Evolutionary conservation across 768 basidiomycete species (phyloP).

Genomic region (Sistotremastrum suecicum): DNA sequence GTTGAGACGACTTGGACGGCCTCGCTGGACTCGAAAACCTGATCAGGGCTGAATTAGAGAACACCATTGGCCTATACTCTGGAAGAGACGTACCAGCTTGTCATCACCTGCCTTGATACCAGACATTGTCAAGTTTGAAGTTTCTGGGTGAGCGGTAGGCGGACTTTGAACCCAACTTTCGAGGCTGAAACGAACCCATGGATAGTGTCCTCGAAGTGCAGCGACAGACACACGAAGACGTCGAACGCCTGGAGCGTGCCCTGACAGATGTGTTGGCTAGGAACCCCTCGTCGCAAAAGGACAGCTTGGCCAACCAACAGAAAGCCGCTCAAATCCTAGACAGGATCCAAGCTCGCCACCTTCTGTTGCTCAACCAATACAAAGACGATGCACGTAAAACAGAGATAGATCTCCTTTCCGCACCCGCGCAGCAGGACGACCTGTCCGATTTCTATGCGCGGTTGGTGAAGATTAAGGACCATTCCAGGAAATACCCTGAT

Average conservation of each 20-base stretch:
- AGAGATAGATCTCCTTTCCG: conserved; percentile 46
- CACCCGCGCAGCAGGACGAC: conserved; percentile 47
- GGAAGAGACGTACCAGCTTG: conserved; percentile 29
- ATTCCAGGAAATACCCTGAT: conserved; percentile 93
- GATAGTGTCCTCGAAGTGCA: conserved; percentile 92
- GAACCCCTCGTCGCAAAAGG: conserved; percentile 46
- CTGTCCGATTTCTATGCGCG: conserved; percentile 92
- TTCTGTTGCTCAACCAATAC: conserved; percentile 57
- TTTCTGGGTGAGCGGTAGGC: conserved; percentile 22
- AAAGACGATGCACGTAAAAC: conserved; percentile 58
- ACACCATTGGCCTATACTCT: neutral
- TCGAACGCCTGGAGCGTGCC: conserved; percentile 82
- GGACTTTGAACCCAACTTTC: conserved; percentile 40
- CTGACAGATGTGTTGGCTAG: conserved; percentile 74
- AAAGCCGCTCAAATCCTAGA: conserved; percentile 82
- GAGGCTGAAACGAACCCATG: conserved; percentile 31
- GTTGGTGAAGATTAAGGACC: conserved; percentile 91
- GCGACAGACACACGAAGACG: conserved; percentile 89
- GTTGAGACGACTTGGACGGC: conserved; percentile 80
- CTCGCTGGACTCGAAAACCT: conserved; percentile 91
- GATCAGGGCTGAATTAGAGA: conserved; percentile 38
- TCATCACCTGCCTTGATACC: conserved; percentile 82
- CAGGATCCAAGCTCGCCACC: conserved; percentile 58
- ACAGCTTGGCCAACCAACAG: conserved; percentile 64
- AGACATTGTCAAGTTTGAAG: conserved; percentile 43